Percentiles rank a stretch among this genome's conserved stretches.
phyloP scores from a whole-genome alignment of 1,284 basidiomycete species.

The Trametes versicolor region DNA sequence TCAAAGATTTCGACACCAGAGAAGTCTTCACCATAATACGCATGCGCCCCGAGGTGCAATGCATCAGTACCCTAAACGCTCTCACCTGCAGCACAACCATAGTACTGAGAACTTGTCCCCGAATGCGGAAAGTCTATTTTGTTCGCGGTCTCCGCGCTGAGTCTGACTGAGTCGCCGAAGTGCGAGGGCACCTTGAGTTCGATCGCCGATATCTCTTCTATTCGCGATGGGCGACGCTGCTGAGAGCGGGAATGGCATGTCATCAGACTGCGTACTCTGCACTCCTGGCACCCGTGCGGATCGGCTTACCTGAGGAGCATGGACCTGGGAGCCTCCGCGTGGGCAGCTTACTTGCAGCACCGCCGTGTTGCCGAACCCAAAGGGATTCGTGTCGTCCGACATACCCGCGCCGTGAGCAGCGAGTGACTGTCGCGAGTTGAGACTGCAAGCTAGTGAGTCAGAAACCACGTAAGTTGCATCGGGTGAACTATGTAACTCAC shows the following conservation, averaged over 20 bases:
- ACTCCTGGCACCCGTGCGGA: no score
- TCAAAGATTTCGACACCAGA: no score
- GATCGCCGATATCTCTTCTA: neutral
- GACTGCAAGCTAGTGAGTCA: neutral
- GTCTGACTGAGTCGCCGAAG: neutral
- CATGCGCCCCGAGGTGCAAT: neutral
- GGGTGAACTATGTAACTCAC: neutral
- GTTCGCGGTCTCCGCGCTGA: neutral
- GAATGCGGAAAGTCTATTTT: neutral
- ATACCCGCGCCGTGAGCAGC: neutral
- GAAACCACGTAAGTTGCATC: neutral
- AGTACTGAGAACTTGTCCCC: neutral
- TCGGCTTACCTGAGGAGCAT: neutral
- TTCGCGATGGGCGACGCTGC: neutral
- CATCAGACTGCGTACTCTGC: neutral
- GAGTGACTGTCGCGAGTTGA: conserved; percentile 5
- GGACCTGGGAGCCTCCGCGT: neutral
- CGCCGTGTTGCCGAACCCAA: neutral
- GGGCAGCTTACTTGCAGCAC: neutral
- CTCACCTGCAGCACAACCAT: neutral
- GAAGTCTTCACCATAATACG: neutral
- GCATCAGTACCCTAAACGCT: neutral
- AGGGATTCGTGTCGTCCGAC: neutral
- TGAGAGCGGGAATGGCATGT: neutral
- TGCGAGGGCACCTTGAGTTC: conserved; percentile 1